These are phyloP conservation scores for Staphylotrichum longicolle DNA, from an alignment of 495 filamentous ascomycete species.

Conservation along the genomic window DNA sequence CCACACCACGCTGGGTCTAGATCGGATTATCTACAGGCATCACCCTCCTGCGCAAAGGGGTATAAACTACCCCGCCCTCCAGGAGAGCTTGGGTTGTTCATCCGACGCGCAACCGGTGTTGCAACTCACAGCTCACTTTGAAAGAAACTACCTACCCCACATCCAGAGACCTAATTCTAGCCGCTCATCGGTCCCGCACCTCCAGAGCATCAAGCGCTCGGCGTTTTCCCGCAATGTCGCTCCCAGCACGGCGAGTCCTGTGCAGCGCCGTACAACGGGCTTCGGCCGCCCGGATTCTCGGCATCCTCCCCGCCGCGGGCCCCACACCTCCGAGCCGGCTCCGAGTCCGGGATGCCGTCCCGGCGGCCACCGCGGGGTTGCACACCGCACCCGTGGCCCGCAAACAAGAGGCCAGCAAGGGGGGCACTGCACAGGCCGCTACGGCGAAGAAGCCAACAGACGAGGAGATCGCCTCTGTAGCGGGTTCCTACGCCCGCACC, in stretches of 20 bases:
- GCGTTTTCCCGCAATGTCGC: conserved; percentile 2
- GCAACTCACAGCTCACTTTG: background rate
- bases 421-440: background rate
- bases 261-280: conserved; percentile 1
- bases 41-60: background rate
- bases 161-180: no score
- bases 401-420: conserved; percentile 6
- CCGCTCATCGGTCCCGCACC: no score
- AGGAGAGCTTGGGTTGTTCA: no score
- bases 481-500: conserved; percentile 67
- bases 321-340: conserved; percentile 6
- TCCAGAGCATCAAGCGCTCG: no score
- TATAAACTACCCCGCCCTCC: conserved; percentile 12
- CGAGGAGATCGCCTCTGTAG: background rate
- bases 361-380: background rate
- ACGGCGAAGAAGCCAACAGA: background rate
- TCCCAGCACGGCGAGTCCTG: conserved; percentile 1
- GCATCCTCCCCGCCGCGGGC: background rate
- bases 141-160: no score
- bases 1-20: conserved; percentile 7
- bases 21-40: background rate
- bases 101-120: background rate
- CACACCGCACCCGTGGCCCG: background rate
- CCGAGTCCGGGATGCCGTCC: background rate
- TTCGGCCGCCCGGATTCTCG: conserved; percentile 1